Percentiles rank a stretch among this genome's conserved stretches.
These are phyloP conservation scores for Oryza punctata DNA, from an alignment of 176 grass and related monocot species.

Conservation along the genomic window DNA sequence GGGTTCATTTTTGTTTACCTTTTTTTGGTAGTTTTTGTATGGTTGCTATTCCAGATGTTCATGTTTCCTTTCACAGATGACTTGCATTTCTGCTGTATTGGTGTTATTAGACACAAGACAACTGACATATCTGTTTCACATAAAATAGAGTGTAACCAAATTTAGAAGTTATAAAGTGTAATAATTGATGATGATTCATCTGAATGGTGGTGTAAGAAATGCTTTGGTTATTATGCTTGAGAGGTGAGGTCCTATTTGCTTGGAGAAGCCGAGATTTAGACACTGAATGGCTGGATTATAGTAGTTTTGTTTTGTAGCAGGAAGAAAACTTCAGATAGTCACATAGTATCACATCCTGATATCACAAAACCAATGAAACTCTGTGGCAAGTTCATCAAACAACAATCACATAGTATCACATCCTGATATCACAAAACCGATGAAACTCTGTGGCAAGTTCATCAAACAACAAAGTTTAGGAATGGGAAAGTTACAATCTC, in stretches of 20 bases:
- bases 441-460: neutral
- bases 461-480: neutral
- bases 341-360: slow-evolving; percentile 1
- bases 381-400: neutral
- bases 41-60: neutral
- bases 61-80: neutral
- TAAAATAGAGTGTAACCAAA: neutral
- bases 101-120: neutral
- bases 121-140: neutral
- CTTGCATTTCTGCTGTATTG: neutral
- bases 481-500: slow-evolving; percentile 4
- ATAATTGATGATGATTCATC: neutral
- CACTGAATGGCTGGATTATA: neutral
- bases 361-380: neutral
- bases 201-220: slow-evolving; percentile 1
- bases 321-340: neutral
- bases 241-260: slow-evolving; percentile 8
- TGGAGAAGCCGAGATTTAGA: slow-evolving; percentile 1
- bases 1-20: neutral
- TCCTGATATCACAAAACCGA: slow-evolving; percentile 11
- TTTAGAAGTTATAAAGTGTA: neutral
- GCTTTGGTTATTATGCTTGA: neutral
- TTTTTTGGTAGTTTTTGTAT: neutral
- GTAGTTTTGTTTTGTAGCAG: neutral
- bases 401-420: neutral